A percentile compares a stretch with the other conserved stretches of the same genome.
These are phyloP conservation scores for Sporisorium iseilematis-ciliati DNA, from an alignment of 1,284 basidiomycete species.

Conservation along the genomic window DNA sequence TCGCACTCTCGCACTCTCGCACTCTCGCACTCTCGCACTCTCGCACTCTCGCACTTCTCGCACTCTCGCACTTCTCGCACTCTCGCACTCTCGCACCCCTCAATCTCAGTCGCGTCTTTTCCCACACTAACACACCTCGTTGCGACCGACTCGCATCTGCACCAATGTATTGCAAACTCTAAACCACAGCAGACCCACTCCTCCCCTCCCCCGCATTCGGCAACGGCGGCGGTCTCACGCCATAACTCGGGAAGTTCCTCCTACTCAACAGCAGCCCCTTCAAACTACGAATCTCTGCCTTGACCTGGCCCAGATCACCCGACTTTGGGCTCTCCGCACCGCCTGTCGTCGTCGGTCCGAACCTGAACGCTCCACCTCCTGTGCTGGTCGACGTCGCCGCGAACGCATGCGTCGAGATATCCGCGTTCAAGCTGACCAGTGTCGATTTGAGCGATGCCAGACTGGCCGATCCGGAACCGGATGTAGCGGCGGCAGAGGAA, in stretches of 20 bases:
- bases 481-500: constrained; percentile 9
- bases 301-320: constrained; percentile 62
- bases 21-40: not conserved
- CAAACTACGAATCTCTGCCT: constrained; percentile 65
- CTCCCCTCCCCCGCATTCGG: constrained; percentile 21
- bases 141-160: not conserved
- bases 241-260: constrained; percentile 59
- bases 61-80: not conserved
- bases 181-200: constrained; percentile 34
- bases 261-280: constrained; percentile 64
- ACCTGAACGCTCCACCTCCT: constrained; percentile 19
- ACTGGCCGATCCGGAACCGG: constrained; percentile 10
- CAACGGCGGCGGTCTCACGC: constrained; percentile 36
- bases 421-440: constrained; percentile 40
- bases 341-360: constrained; percentile 10
- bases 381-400: constrained; percentile 15
- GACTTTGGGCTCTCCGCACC: constrained; percentile 33
- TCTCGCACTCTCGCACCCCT: not conserved
- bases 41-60: not conserved
- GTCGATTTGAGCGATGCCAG: constrained; percentile 24
- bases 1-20: not conserved
- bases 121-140: not conserved
- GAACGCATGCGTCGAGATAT: constrained; percentile 48
- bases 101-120: not conserved
- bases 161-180: not conserved